Conservation (phyloP, 805 yeast species). For the Nadsonia fulvescens region DNA sequence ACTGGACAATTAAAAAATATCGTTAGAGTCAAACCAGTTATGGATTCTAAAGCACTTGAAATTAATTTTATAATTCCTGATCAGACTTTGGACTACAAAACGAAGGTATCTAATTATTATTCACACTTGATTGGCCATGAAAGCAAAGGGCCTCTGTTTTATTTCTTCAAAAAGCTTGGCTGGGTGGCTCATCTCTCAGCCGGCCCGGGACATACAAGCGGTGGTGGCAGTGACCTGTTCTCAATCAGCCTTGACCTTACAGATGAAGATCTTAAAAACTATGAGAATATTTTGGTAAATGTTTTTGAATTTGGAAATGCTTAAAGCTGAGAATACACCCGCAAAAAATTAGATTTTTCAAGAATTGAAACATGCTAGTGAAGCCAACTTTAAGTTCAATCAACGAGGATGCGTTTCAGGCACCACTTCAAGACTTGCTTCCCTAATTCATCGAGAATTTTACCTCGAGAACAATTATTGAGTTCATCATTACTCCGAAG, state of each 20-base stretch:
- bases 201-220: constrained; percentile 37
- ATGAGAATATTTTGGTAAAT: constrained; percentile 38
- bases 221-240: constrained; percentile 51
- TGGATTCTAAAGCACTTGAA: constrained; percentile 53
- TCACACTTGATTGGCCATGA: constrained; percentile 88
- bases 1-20: constrained; percentile 31
- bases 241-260: constrained; percentile 63
- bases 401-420: constrained; percentile 59
- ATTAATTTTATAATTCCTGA: constrained; percentile 63
- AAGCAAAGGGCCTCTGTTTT: constrained; percentile 66
- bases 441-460: constrained; percentile 32
- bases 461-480: constrained; percentile 51
- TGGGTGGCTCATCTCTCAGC: constrained; percentile 70
- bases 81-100: constrained; percentile 44
- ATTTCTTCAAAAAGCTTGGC: constrained; percentile 47
- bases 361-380: constrained; percentile 56
- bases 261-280: constrained; percentile 39
- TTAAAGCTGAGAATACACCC: constrained; percentile 30
- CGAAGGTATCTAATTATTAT: constrained; percentile 50
- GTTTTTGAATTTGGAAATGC: constrained; percentile 56
- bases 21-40: constrained; percentile 61
- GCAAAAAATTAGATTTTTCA: constrained; percentile 67
- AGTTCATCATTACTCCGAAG: constrained; percentile 37
- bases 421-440: constrained; percentile 56
- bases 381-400: constrained; percentile 55